These are phyloP conservation scores for Acephala macrosclerotiorum DNA, from an alignment of 2,329 filamentous ascomycete genomes.

Conservation along the genomic window DNA sequence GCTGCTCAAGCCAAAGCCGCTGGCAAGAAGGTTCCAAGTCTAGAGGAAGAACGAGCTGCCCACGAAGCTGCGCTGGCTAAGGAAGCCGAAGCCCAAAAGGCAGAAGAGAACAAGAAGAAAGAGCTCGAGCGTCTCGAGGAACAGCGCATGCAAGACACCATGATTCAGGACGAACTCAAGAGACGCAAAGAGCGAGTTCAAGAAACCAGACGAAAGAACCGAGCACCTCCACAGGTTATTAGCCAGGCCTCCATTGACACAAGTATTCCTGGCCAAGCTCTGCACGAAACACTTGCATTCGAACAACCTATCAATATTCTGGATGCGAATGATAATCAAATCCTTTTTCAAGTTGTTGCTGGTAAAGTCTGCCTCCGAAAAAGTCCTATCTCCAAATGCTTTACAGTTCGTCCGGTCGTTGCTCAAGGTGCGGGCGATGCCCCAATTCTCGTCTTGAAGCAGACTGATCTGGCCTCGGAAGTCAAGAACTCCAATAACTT, in stretches of 20 bases:
- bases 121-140: conserved; percentile 69
- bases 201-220: conserved; percentile 69
- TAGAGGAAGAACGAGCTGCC: conserved; percentile 87
- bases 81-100: conserved; percentile 58
- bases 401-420: conserved; percentile 75
- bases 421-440: conserved; percentile 55
- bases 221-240: conserved; percentile 44
- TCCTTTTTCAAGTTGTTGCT: conserved; percentile 75
- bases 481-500: conserved; percentile 67
- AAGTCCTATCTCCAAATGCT: conserved; percentile 72
- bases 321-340: conserved; percentile 67
- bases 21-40: conserved; percentile 79
- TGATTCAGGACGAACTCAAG: conserved; percentile 76
- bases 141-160: conserved; percentile 71
- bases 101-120: conserved; percentile 53
- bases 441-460: conserved; percentile 75
- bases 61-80: conserved; percentile 77
- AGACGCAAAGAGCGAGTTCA: conserved; percentile 70
- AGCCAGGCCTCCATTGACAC: conserved; percentile 33
- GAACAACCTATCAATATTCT: conserved; percentile 71
- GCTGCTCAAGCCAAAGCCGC: conserved; percentile 80
- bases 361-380: conserved; percentile 71
- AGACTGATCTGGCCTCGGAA: conserved; percentile 65
- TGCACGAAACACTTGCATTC: conserved; percentile 60
- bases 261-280: conserved; percentile 43